Conservation (phyloP, 106 monocot species). For the Allium sativum region DNA sequence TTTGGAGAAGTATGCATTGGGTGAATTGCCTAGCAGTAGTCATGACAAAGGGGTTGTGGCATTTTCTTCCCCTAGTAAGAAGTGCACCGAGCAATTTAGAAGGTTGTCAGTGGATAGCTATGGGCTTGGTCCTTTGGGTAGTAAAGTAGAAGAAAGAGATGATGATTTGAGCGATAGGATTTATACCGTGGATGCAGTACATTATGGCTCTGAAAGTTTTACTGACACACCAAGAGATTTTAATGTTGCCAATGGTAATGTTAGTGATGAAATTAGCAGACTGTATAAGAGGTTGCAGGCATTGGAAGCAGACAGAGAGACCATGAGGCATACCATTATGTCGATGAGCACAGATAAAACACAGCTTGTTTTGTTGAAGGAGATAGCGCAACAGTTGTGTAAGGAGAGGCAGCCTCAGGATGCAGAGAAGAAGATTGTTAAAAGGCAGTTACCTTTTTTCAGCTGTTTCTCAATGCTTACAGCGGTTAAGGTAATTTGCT, state of each 20-base stretch:
- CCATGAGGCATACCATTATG: conserved; percentile 19
- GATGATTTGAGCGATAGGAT: conserved; percentile 35
- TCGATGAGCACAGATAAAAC: conserved; percentile 18
- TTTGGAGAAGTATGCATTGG: conserved; percentile 10
- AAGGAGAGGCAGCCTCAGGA: conserved; percentile 1
- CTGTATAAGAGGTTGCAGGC: conserved; percentile 24
- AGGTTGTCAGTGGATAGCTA: not conserved
- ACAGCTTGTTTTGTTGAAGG: conserved; percentile 16
- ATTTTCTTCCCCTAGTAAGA: not conserved
- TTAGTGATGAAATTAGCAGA: conserved; percentile 11
- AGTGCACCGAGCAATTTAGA: not conserved
- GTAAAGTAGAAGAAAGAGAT: conserved; percentile 10
- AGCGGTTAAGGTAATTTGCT: conserved; percentile 19
- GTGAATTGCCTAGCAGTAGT: conserved; percentile 10
- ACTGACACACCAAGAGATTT: conserved; percentile 15
- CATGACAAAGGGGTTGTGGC: not conserved
- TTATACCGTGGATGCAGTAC: conserved; percentile 40
- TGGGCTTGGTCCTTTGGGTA: not conserved
- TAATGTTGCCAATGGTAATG: not conserved
- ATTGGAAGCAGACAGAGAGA: conserved; percentile 27
- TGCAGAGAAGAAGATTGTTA: not conserved
- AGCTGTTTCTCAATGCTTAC: conserved; percentile 11
- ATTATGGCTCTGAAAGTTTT: conserved; percentile 8
- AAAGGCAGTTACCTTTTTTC: not conserved
- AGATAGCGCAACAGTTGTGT: conserved; percentile 22